Evolutionary conservation across 345 rosid species (phyloP).

Genomic region (Microthlaspi erraticum): DNA sequence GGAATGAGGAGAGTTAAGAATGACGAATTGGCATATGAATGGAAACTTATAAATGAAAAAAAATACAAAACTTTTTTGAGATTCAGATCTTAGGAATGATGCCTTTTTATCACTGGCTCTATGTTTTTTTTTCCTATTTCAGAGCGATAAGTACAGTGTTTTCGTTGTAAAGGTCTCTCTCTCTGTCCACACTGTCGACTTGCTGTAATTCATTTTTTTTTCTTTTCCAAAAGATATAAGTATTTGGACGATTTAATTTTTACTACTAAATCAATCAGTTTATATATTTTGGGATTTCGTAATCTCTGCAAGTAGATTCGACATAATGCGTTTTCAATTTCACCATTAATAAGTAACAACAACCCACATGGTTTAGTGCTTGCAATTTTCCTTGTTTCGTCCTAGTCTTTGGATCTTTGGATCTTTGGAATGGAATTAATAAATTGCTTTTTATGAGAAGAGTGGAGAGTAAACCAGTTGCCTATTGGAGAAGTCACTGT

Average conservation of each 20-base stretch:
- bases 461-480: neutral
- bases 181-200: conserved; percentile 39
- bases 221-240: neutral
- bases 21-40: neutral
- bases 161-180: conserved; percentile 33
- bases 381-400: neutral
- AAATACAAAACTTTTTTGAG: conserved; percentile 9
- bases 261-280: too few relatives aligned
- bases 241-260: too few relatives aligned
- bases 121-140: conserved; percentile 29
- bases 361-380: conserved; percentile 16
- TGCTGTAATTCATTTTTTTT: conserved; percentile 26
- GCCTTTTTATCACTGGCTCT: conserved; percentile 20
- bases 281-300: neutral
- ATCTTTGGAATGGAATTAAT: neutral
- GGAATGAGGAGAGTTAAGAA: neutral
- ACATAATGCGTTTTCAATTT: conserved; percentile 1
- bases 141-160: conserved; percentile 31
- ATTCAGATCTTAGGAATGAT: conserved; percentile 44
- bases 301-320: conserved; percentile 5
- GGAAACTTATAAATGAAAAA: neutral
- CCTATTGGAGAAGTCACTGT: conserved; percentile 26
- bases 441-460: neutral
- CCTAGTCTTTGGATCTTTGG: neutral
- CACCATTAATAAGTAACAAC: conserved; percentile 18